Percentiles rank a stretch among this genome's conserved stretches.
Evolutionary conservation across 2,329 filamentous ascomycete genomes (phyloP).

Genomic region (Fusarium bactridioides): DNA sequence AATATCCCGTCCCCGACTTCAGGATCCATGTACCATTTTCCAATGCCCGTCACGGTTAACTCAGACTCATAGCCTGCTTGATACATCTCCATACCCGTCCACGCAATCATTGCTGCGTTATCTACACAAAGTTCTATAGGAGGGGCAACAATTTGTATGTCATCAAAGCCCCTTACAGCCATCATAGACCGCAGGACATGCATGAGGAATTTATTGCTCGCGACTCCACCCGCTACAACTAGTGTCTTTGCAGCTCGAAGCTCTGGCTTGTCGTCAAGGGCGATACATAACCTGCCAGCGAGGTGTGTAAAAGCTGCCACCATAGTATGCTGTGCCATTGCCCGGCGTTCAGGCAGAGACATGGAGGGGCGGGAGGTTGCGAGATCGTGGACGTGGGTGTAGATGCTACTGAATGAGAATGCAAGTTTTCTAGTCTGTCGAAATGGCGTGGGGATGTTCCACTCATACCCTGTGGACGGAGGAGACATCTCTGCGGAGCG

Average conservation of each 20-base stretch:
- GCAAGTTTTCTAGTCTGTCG: conserved; percentile 63
- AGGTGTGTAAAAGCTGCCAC: conserved; percentile 88
- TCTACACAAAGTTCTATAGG: conserved; percentile 84
- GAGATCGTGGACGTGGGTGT: conserved; percentile 61
- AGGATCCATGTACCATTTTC: conserved; percentile 79
- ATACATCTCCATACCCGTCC: conserved; percentile 93
- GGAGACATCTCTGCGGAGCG: conserved; percentile 65
- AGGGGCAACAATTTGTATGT: conserved; percentile 75
- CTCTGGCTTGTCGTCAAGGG: conserved; percentile 55
- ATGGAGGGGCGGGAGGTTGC: conserved; percentile 51
- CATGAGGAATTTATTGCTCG: conserved; percentile 81
- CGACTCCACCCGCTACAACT: conserved; percentile 90
- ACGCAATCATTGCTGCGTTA: conserved; percentile 97
- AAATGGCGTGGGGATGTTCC: conserved; percentile 75
- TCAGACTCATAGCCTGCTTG: conserved; percentile 75
- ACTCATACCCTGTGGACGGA: conserved; percentile 55
- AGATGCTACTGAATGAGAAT: conserved; percentile 78
- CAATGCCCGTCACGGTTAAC: conserved; percentile 65
- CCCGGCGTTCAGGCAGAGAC: conserved; percentile 66
- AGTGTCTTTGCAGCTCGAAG: conserved; percentile 63
- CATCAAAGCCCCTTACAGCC: conserved; percentile 68
- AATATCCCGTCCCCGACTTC: conserved; percentile 68
- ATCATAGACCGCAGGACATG: conserved; percentile 67
- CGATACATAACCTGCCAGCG: conserved; percentile 75
- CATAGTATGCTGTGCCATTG: conserved; percentile 78